A percentile compares a stretch with the other conserved stretches of the same genome.
Evolutionary conservation across 495 filamentous ascomycete genomes (phyloP).

Genomic region (Xylaria intraflava): DNA sequence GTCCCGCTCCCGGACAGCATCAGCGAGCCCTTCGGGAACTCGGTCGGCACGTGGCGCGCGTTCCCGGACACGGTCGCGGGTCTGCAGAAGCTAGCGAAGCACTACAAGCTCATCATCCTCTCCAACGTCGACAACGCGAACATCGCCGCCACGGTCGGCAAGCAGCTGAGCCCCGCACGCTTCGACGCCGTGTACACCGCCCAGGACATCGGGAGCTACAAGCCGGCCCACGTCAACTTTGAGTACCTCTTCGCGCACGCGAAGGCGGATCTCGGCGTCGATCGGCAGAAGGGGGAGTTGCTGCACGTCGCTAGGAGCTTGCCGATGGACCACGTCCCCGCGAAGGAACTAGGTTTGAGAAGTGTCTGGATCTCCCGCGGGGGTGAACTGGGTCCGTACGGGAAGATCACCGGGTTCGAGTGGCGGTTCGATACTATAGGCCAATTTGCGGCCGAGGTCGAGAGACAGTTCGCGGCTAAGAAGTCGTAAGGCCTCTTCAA

Average conservation of each 20-base stretch:
- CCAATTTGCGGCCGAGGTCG: constrained; percentile 66
- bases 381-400: constrained; percentile 33
- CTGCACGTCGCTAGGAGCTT: constrained; percentile 65
- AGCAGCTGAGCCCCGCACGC: constrained; percentile 31
- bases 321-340: constrained; percentile 66
- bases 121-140: constrained; percentile 64
- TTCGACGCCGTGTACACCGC: constrained; percentile 72
- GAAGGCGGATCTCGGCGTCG: constrained; percentile 48
- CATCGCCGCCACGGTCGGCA: constrained; percentile 48
- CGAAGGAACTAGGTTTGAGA: constrained; percentile 51
- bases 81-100: constrained; percentile 43
- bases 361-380: constrained; percentile 67
- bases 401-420: constrained; percentile 36
- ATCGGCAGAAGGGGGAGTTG: constrained; percentile 46
- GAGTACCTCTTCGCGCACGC: constrained; percentile 53
- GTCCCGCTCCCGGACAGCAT: constrained; percentile 28
- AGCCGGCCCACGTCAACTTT: constrained; percentile 63
- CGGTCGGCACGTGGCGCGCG: constrained; percentile 54
- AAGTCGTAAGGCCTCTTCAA: constrained; percentile 9
- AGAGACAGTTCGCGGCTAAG: constrained; percentile 38
- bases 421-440: constrained; percentile 56
- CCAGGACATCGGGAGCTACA: constrained; percentile 68
- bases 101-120: constrained; percentile 65
- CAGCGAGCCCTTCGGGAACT: constrained; percentile 44
- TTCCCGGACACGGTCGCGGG: constrained; percentile 61